Evolutionary conservation across 768 basidiomycete species (phyloP), one percentile per base, ranked within the genome.

Genomic region (Boletus fagicola): DNA sequence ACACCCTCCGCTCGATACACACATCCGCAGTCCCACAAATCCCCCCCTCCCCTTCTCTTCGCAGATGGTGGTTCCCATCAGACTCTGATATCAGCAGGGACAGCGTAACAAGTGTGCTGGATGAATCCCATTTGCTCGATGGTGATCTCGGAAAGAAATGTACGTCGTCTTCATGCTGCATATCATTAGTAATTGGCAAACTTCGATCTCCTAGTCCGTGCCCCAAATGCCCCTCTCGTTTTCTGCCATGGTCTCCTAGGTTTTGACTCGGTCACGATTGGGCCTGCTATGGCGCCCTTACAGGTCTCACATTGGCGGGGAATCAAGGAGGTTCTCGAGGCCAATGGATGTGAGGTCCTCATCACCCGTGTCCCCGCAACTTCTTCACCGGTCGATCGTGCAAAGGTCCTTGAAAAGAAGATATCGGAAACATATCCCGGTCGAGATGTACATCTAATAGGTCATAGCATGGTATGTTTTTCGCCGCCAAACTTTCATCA

Each of bases 271-370:
- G 83, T 94, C 62, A 88, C 84, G 3, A 87, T 93, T 24, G 88
- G 90, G 1, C 85, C 82, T 2, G 75, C 87, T 45, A 90, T 88
- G 55, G 85, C 87, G 13, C 86, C 92, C 5, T 65, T 98, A 18
- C 86, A 94, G 66, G 92, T 99, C 42, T 81, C 88, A 2, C 94
- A 99, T 71, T 99, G 97, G 97, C 83, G 96, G 38, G 97, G 97
- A 8, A 96, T 99, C 61, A 88, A 90, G 66, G 92, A 98, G 69
- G 94, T 90, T 18, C 79, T 99, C 8, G 87, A 95, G 65, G 81
- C 88, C 38, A 94, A 90, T 67, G 95, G 93, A 18, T 83, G 82
- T 13, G 89, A 98, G 69, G 90, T 98, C 36, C 82, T 98, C 65
- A 90, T 98, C 65, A 94, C 94, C 0, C 85, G 93, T 15, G 95